Evolutionary conservation across 495 filamentous ascomycete species (phyloP).

Genomic region (Copromyces sp.): DNA sequence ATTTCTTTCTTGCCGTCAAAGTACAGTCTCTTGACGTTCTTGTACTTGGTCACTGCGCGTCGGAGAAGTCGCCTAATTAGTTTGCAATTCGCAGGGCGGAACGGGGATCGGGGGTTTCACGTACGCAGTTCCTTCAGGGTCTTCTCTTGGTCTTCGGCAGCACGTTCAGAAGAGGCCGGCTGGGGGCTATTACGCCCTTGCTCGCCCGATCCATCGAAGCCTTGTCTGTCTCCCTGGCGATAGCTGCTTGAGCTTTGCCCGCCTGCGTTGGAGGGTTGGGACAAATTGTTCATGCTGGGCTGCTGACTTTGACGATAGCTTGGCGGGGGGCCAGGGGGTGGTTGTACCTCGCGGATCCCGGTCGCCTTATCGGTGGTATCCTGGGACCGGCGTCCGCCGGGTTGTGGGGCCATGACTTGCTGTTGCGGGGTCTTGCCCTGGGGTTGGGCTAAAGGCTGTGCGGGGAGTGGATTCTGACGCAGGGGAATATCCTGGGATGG

Average conservation of each 20-base stretch:
- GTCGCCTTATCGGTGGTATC: conserved; percentile 27
- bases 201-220: conserved; percentile 27
- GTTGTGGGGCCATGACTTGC: conserved; percentile 39
- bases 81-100: background rate
- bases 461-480: conserved; percentile 16
- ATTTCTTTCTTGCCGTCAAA: conserved; percentile 92
- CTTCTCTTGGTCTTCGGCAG: conserved; percentile 43
- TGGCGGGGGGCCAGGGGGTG: conserved; percentile 36
- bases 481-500: conserved; percentile 27
- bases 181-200: conserved; percentile 53
- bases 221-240: conserved; percentile 28
- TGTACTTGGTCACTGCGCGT: conserved; percentile 75
- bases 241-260: conserved; percentile 25
- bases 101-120: conserved; percentile 16
- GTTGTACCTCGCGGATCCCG: conserved; percentile 29
- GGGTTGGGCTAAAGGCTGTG: conserved; percentile 10
- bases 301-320: conserved; percentile 40
- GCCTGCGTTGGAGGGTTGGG: conserved; percentile 28
- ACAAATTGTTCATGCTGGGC: conserved; percentile 32
- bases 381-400: conserved; percentile 36
- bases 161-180: conserved; percentile 41
- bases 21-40: conserved; percentile 94
- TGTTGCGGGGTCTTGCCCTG: conserved; percentile 24
- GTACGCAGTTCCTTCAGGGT: conserved; percentile 58
- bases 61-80: background rate